Conservation (phyloP, 768 basidiomycete species). For the Rhodotorula graminis region DNA sequence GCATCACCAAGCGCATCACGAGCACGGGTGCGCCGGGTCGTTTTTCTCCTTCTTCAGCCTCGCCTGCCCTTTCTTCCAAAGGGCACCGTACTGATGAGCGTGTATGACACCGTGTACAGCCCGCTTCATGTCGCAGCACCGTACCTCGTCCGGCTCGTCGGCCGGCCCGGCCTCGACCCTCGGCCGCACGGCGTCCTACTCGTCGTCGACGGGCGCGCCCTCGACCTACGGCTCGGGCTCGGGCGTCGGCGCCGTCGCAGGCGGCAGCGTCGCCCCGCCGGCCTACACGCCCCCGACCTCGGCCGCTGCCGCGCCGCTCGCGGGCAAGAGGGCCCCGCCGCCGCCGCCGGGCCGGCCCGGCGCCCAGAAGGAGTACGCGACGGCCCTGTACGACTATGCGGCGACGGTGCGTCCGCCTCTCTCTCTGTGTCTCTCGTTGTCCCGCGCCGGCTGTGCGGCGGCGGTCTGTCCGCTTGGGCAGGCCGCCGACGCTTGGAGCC, state of each 20-base stretch:
- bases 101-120: conserved; percentile 2
- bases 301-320: conserved; percentile 50
- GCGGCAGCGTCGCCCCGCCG: conserved; percentile 51
- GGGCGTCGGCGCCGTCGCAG: conserved; percentile 1
- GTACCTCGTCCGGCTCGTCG: conserved; percentile 31
- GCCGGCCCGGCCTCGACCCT: not conserved
- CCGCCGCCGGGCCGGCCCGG: conserved; percentile 42
- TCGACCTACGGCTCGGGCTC: conserved; percentile 28
- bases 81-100: too few relatives aligned
- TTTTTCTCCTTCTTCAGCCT: too few relatives aligned
- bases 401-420: conserved; percentile 49
- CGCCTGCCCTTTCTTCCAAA: too few relatives aligned
- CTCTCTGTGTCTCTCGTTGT: not conserved
- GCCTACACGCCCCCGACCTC: conserved; percentile 49
- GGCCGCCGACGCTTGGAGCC: too few relatives aligned
- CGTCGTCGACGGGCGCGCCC: conserved; percentile 42
- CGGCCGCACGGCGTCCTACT: conserved; percentile 2
- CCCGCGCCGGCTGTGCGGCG: too few relatives aligned
- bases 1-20: conserved; percentile 74
- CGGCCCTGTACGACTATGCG: conserved; percentile 88
- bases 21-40: conserved; percentile 76
- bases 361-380: conserved; percentile 60
- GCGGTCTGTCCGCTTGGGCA: not conserved
- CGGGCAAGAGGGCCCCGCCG: conserved; percentile 40
- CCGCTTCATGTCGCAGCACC: conserved; percentile 35